Base-by-base conservation (phyloP, 164 flowering plant species). In the Tetrastigma voinierianum region DNA sequence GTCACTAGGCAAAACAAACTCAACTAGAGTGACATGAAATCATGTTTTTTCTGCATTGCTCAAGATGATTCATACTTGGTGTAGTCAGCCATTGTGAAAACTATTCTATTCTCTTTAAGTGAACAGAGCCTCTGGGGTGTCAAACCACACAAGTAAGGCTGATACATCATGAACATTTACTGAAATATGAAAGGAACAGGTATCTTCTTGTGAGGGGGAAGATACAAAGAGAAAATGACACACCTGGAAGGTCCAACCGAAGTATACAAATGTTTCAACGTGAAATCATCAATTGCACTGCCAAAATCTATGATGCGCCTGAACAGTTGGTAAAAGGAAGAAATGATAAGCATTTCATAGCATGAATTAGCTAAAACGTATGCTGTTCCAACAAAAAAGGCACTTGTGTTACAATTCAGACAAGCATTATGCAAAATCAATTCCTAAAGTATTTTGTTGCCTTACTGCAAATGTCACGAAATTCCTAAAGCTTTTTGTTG, bases 261-360 rank as follows among this genome's bases (percentile, higher is more conserved):
- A 5, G 95, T 96, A 83, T 95, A 95, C 25, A 90, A 80, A 82
- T 87, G 89, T 82, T 85, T 89, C 73, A 92, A 1, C 8, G 97
- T 88, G 81, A 83, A 89, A 47, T 83, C 89, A 77, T 95, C 92
- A 57, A 95, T 74, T 56, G 97, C 94, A 79, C 99, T 95, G 46
- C 99, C 99, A 77, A 95, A 95, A 85, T 95, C 99, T 76, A 95
- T 95, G 69, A 95, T 82, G 59, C 98, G 98, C 97, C 99, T 92
- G 68, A 55, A 76, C 2, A 45, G 40, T 68, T 9, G 45, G 15
- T 18, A 19, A 47, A 71, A 61, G 6, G 23, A 58, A 46, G 48
- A 13, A 51, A 61, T 32, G 63, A 5, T 14, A 4, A 49, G 9
- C 47, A 49, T 63, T 15, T 14, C 7, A 10, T 32, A 70, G 12